Evolutionary conservation across 2,329 filamentous ascomycete species (phyloP).

Genomic region (Diaporthe sp.): DNA sequence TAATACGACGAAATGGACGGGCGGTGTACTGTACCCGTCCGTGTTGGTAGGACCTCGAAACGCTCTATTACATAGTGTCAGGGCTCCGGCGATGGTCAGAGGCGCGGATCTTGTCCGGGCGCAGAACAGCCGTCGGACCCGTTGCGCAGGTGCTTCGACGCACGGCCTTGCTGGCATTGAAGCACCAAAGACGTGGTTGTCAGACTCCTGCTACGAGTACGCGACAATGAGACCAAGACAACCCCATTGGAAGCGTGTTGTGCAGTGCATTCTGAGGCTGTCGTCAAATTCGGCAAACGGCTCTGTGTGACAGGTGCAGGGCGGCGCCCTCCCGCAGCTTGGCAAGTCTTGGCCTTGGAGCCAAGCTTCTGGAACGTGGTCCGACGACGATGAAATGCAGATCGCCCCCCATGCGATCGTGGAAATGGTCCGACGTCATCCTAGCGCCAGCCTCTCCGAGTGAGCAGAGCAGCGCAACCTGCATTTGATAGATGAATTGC

Average conservation of each 20-base stretch:
- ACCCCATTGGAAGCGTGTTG: not conserved
- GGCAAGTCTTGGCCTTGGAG: slow-evolving; percentile 24
- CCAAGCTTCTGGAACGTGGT: slow-evolving; percentile 32
- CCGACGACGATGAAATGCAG: slow-evolving; percentile 23
- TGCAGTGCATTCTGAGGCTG: slow-evolving; percentile 4
- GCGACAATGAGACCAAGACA: not conserved
- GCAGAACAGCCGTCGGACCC: not conserved
- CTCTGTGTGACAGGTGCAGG: slow-evolving; percentile 14
- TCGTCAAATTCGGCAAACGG: slow-evolving; percentile 20
- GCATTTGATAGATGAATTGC: not conserved
- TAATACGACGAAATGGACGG: not conserved
- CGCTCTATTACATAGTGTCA: not conserved
- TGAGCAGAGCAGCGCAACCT: not conserved
- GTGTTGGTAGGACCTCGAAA: not conserved
- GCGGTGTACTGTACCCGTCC: not conserved
- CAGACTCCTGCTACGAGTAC: not conserved
- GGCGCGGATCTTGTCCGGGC: not conserved
- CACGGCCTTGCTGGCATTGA: slow-evolving; percentile 26
- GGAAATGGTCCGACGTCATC: not conserved
- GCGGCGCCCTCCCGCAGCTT: slow-evolving; percentile 25
- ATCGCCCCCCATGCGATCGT: slow-evolving; percentile 12
- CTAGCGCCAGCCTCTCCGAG: not conserved
- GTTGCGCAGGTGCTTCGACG: slow-evolving; percentile 1
- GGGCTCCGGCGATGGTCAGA: not conserved
- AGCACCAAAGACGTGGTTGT: not conserved